Conservation (phyloP, 495 filamentous ascomycete genomes). For the Cercophora scortea region DNA sequence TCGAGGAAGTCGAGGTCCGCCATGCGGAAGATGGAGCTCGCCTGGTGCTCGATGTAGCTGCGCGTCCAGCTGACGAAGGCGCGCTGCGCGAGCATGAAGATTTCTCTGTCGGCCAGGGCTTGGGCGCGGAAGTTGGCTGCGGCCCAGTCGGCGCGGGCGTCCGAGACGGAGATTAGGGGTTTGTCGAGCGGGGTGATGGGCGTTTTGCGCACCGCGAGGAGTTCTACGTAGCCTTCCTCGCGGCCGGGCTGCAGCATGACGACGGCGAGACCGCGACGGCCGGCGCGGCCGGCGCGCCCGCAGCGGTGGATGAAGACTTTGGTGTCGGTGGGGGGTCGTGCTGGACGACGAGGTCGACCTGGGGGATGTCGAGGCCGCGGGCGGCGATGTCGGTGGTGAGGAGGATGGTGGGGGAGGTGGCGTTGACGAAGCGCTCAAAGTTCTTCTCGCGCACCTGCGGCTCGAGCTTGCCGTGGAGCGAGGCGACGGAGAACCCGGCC, state of each 20-base stretch:
- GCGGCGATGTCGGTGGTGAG: conserved; percentile 60
- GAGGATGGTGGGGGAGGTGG: conserved; percentile 64
- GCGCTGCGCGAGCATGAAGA: conserved; percentile 80
- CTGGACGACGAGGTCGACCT: conserved; percentile 89
- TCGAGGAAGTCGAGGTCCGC: conserved; percentile 76
- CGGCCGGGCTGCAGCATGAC: conserved; percentile 73
- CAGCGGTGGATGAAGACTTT: conserved; percentile 94
- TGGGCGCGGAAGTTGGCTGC: conserved; percentile 52
- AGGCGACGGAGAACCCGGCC: conserved; percentile 57
- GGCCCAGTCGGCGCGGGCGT: conserved; percentile 45
- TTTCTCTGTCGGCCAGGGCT: conserved; percentile 63
- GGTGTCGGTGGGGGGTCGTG: conserved; percentile 87
- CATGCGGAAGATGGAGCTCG: conserved; percentile 82
- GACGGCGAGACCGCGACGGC: conserved; percentile 75
- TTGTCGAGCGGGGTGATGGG: conserved; percentile 59
- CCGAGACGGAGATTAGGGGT: conserved; percentile 40
- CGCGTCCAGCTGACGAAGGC: conserved; percentile 91
- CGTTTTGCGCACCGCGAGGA: conserved; percentile 83
- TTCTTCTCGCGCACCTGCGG: conserved; percentile 45
- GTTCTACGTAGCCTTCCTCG: conserved; percentile 84
- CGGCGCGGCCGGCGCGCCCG: conserved; percentile 85
- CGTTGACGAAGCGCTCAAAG: conserved; percentile 48
- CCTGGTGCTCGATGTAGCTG: conserved; percentile 85
- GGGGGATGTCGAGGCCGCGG: conserved; percentile 86
- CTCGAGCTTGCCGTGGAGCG: conserved; percentile 91